Evolutionary conservation across 2,329 filamentous ascomycete species (phyloP).

Genomic region (Graphiopsis chlorocephala): DNA sequence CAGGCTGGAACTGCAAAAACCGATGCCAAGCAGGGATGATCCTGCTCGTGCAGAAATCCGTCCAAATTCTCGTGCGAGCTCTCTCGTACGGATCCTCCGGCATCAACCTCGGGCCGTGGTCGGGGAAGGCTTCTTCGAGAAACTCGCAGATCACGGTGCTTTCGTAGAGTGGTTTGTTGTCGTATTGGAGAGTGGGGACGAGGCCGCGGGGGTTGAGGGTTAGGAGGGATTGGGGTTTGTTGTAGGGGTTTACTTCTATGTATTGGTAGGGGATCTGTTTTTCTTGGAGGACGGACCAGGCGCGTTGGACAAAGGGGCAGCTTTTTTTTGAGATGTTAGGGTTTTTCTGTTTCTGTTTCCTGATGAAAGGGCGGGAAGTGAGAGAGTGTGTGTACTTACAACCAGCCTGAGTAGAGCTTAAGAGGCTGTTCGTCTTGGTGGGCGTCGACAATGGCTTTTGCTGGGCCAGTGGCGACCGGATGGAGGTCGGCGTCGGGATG

Average conservation of each 20-base stretch:
- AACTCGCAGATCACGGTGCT: slow-evolving; percentile 72
- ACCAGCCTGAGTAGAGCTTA: slow-evolving; percentile 37
- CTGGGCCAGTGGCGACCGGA: slow-evolving; percentile 45
- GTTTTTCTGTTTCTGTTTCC: neutral
- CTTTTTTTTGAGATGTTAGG: slow-evolving; percentile 5
- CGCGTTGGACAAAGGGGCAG: slow-evolving; percentile 65
- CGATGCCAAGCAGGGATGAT: slow-evolving; percentile 70
- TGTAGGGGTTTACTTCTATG: slow-evolving; percentile 71
- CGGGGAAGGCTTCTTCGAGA: slow-evolving; percentile 66
- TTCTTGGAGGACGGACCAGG: slow-evolving; percentile 71
- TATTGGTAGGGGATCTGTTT: slow-evolving; percentile 68
- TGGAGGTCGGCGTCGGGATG: slow-evolving; percentile 45
- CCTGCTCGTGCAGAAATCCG: slow-evolving; percentile 65
- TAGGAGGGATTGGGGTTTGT: slow-evolving; percentile 66
- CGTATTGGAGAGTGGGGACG: slow-evolving; percentile 64
- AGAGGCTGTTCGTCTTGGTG: slow-evolving; percentile 32
- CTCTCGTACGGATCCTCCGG: slow-evolving; percentile 62
- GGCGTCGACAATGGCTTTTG: slow-evolving; percentile 37
- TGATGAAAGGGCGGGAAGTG: no score
- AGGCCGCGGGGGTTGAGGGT: slow-evolving; percentile 71
- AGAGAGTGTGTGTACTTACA: slow-evolving; percentile 26
- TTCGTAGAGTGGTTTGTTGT: slow-evolving; percentile 65
- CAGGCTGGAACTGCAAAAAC: slow-evolving; percentile 50
- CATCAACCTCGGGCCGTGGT: slow-evolving; percentile 52
- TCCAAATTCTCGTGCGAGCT: slow-evolving; percentile 68